These are phyloP conservation scores for Ustilago tritici DNA, from an alignment of 1,284 basidiomycete genomes.

Conservation along the genomic window DNA sequence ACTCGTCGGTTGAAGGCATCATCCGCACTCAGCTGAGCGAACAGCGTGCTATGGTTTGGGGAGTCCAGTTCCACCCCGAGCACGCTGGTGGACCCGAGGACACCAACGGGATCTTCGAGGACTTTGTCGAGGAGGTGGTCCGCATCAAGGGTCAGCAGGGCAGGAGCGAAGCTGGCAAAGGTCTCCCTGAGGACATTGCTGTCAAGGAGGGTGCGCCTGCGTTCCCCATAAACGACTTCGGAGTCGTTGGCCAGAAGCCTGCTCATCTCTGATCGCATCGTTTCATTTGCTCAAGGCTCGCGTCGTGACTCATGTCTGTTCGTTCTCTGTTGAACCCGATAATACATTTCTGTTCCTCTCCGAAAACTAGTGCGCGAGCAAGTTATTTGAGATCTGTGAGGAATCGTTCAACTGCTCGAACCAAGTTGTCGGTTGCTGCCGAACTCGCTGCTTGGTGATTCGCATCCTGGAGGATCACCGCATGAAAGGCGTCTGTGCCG, in stretches of 20 bases:
- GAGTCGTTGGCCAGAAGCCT: slow-evolving; percentile 41
- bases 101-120: slow-evolving; percentile 66
- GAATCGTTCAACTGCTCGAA: slow-evolving; percentile 33
- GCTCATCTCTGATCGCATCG: slow-evolving; percentile 26
- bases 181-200: slow-evolving; percentile 30
- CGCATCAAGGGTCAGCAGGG: slow-evolving; percentile 54
- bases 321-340: slow-evolving; percentile 7
- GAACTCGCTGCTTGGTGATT: slow-evolving; percentile 57
- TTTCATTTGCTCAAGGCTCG: neutral
- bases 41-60: slow-evolving; percentile 62
- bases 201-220: slow-evolving; percentile 41
- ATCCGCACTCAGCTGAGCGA: slow-evolving; percentile 53
- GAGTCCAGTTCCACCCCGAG: slow-evolving; percentile 69
- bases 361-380: neutral
- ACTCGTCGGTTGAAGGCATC: slow-evolving; percentile 67
- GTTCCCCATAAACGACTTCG: slow-evolving; percentile 43
- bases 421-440: slow-evolving; percentile 41
- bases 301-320: neutral
- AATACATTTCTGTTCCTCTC: slow-evolving; percentile 10
- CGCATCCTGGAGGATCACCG: slow-evolving; percentile 43
- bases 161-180: slow-evolving; percentile 26
- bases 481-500: slow-evolving; percentile 28
- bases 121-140: slow-evolving; percentile 66
- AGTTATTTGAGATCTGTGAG: slow-evolving; percentile 18
- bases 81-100: slow-evolving; percentile 68